Base-by-base conservation (phyloP, 371 early-diverging fungal species). In the Apophysomyces trapeziformis region DNA sequence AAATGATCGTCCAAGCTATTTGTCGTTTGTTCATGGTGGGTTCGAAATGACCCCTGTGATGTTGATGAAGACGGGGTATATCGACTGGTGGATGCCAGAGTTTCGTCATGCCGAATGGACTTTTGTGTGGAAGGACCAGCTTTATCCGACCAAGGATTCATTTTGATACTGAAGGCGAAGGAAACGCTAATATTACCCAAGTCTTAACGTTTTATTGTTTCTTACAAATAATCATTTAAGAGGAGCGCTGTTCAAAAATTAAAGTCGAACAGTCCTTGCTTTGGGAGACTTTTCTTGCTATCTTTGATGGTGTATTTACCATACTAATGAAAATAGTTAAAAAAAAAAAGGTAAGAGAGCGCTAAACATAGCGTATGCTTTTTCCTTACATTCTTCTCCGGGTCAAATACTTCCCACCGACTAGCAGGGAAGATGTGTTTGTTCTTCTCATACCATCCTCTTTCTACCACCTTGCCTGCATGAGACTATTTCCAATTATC, bases 391-490 rank as follows among this genome's bases (percentile, higher is more conserved):
- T 87, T 79, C 79, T 93, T 94, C 60, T 92, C 87, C 0, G 96
- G 95, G 69, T 96, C 96, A 76, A 93, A 97, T 7, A 93, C 83
- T 75, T 97, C 96, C 95, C 96, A 97, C 57, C 97, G 89, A 50
- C 90, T 92, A 0, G 96, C 95, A 5, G 98, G 97, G 73, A 97
- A 97, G 35, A 96, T 97, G 61, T 97, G 98, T 79, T 96, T 97
- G 75, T 97, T 95, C 65, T 93, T 89, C 71, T 97, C 97, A 68
- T 97, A 97, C 94, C 97, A 97, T 2, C 89, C 71, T 37, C 96
- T 83, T 76, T 97, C 95, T 16, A 96, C 90, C 5, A 97, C 95
- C 70, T 97, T 97, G 61, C 96, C 97, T 0, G 96, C 96, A 71
- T 97, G 98, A 16, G 96, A 92, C 87, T 95, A 69, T 7, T 14